phyloP scores from a whole-genome alignment of 805 yeast species.

The Wickerhamomyces chambardii region DNA sequence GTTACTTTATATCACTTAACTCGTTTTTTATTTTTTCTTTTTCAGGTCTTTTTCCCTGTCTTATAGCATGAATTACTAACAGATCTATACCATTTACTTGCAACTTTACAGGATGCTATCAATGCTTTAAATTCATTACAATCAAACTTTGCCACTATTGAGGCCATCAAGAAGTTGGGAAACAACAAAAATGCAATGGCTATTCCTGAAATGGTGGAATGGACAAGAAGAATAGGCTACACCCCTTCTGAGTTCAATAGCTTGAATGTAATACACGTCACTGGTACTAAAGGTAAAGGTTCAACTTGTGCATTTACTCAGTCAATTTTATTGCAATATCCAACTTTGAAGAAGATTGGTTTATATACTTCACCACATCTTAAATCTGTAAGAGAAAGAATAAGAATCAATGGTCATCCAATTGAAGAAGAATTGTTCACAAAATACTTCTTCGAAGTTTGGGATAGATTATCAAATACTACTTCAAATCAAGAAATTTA shows the following conservation, averaged over 20 bases:
- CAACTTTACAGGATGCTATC: constrained; percentile 81
- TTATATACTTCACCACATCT: constrained; percentile 96
- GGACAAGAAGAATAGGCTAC: constrained; percentile 67
- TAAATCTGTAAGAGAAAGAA: constrained; percentile 86
- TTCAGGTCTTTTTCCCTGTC: too few relatives aligned
- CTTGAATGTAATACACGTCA: constrained; percentile 79
- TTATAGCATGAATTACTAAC: too few relatives aligned
- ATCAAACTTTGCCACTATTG: constrained; percentile 84
- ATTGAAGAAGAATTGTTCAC: constrained; percentile 75
- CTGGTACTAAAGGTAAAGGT: constrained; percentile 99
- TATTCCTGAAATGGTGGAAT: constrained; percentile 79
- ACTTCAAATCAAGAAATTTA: constrained; percentile 44
- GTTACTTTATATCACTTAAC: too few relatives aligned
- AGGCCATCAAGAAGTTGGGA: constrained; percentile 70
- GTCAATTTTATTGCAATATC: constrained; percentile 67
- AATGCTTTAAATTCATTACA: constrained; percentile 78
- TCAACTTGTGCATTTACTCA: constrained; percentile 94
- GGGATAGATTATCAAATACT: constrained; percentile 68
- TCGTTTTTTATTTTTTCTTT: too few relatives aligned
- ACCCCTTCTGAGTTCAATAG: constrained; percentile 56
- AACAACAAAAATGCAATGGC: constrained; percentile 51
- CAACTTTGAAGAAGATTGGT: constrained; percentile 61
- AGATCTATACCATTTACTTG: too few relatives aligned
- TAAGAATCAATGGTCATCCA: constrained; percentile 81
- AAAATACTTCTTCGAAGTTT: constrained; percentile 86